These are phyloP conservation scores for Ilyonectria sp. DNA, from an alignment of 2,329 filamentous ascomycete genomes.

Conservation along the genomic window DNA sequence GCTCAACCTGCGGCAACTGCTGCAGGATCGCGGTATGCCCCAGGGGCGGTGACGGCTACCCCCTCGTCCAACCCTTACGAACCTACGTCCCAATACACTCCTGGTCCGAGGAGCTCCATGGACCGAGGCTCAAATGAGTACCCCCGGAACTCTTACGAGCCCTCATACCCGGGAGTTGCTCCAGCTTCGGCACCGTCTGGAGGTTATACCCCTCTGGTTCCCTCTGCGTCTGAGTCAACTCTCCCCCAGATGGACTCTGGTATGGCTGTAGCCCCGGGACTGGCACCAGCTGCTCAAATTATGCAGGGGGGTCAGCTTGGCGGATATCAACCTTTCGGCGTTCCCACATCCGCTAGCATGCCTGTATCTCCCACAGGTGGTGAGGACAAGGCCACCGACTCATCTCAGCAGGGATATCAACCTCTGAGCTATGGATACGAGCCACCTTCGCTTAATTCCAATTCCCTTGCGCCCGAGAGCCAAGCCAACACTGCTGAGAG, in stretches of 20 bases:
- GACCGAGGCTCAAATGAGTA: slow-evolving; percentile 52
- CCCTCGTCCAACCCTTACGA: slow-evolving; percentile 49
- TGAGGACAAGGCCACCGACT: slow-evolving; percentile 33
- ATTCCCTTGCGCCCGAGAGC: slow-evolving; percentile 25
- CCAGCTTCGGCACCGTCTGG: slow-evolving; percentile 30
- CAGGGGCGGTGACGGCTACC: slow-evolving; percentile 39
- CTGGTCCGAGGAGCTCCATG: slow-evolving; percentile 50
- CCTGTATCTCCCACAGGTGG: slow-evolving; percentile 19
- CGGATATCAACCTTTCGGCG: slow-evolving; percentile 51
- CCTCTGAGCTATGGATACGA: slow-evolving; percentile 67
- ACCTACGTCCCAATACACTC: slow-evolving; percentile 66
- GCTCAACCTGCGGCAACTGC: slow-evolving; percentile 54
- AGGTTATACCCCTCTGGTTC: slow-evolving; percentile 38
- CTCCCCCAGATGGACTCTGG: slow-evolving; percentile 21
- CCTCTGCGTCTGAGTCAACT: slow-evolving; percentile 30
- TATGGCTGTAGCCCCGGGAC: slow-evolving; percentile 27
- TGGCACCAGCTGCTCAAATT: slow-evolving; percentile 47
- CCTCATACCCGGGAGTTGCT: slow-evolving; percentile 43
- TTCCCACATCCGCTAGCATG: slow-evolving; percentile 45
- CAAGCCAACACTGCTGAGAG: slow-evolving; percentile 46
- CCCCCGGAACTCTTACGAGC: slow-evolving; percentile 55
- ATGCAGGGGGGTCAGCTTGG: slow-evolving; percentile 36
- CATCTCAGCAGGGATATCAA: slow-evolving; percentile 57
- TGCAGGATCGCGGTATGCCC: slow-evolving; percentile 58
- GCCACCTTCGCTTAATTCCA: slow-evolving; percentile 57